Conservation (phyloP, 2,329 filamentous ascomycete species). For the Ascosphaera pollenicola region DNA sequence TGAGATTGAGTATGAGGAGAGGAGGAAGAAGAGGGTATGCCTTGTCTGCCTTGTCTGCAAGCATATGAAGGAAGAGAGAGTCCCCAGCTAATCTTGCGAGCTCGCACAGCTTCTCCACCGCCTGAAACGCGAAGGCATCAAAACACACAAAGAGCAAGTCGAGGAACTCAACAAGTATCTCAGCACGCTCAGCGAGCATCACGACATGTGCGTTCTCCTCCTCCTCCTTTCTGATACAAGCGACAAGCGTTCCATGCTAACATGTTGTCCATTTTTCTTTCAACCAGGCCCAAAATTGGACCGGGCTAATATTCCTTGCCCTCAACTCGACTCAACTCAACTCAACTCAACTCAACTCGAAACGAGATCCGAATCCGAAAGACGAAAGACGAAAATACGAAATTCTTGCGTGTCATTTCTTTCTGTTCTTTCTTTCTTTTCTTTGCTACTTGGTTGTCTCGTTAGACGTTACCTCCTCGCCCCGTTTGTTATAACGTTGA, state of each 20-base stretch:
- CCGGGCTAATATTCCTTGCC: slow-evolving; percentile 3
- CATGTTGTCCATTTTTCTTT: slow-evolving; percentile 5
- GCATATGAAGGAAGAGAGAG: background rate
- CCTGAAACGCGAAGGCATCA: slow-evolving; percentile 63
- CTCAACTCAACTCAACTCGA: no score
- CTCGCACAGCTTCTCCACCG: slow-evolving; percentile 50
- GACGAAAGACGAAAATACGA: no score
- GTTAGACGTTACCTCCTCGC: no score
- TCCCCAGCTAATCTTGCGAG: slow-evolving; percentile 4
- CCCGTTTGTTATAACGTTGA: no score
- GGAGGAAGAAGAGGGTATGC: slow-evolving; percentile 55
- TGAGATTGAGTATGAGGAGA: slow-evolving; percentile 61
- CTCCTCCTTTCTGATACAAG: background rate
- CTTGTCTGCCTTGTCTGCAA: slow-evolving; percentile 2
- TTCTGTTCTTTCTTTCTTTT: no score
- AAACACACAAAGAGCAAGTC: slow-evolving; percentile 92
- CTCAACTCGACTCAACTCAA: no score
- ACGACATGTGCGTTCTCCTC: slow-evolving; percentile 51
- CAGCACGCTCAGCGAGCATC: slow-evolving; percentile 80
- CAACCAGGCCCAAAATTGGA: slow-evolving; percentile 17
- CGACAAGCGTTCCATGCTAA: background rate
- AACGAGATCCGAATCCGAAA: no score
- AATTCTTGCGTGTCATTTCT: no score
- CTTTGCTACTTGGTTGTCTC: no score
- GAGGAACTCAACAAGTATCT: slow-evolving; percentile 91